phyloP scores from a whole-genome alignment of 2,329 filamentous ascomycete genomes.

The Pseudocercospora fuligena region DNA sequence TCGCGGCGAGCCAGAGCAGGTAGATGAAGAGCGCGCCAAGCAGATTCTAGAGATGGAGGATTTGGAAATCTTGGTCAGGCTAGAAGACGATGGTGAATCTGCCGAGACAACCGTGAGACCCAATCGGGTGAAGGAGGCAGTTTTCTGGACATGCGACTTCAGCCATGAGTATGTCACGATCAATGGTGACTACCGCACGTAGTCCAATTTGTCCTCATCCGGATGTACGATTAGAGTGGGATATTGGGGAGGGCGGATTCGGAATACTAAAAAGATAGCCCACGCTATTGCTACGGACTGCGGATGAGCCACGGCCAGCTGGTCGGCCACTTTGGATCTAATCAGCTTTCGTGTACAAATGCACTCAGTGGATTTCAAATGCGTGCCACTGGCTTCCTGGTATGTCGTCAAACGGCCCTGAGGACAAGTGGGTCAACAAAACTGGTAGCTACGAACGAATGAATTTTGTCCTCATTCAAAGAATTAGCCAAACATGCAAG shows the following conservation, averaged over 20 bases:
- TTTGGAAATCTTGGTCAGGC: conserved; percentile 74
- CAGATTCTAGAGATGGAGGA: conserved; percentile 80
- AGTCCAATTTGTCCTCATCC: conserved; percentile 7
- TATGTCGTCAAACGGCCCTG: no score
- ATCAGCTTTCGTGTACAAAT: no score
- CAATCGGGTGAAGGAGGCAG: conserved; percentile 55
- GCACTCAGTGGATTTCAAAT: no score
- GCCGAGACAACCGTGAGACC: not conserved
- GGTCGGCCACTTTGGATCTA: no score
- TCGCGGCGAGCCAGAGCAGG: conserved; percentile 76
- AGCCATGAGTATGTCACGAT: conserved; percentile 80
- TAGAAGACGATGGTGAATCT: conserved; percentile 63
- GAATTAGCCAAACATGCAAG: no score
- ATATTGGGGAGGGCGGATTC: not conserved
- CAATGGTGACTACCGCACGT: conserved; percentile 70
- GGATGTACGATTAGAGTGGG: not conserved
- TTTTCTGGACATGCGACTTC: conserved; percentile 86
- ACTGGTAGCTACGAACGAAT: no score
- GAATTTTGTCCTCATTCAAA: no score
- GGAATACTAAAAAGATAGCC: no score
- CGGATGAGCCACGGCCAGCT: no score
- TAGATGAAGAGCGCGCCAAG: conserved; percentile 76
- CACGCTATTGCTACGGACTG: no score
- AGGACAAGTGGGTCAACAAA: no score
- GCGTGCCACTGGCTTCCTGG: no score